A percentile compares a stretch with the other conserved stretches of the same genome.
Conservation (phyloP, 2,329 filamentous ascomycete species). For the Malbranchea zuffiana region DNA sequence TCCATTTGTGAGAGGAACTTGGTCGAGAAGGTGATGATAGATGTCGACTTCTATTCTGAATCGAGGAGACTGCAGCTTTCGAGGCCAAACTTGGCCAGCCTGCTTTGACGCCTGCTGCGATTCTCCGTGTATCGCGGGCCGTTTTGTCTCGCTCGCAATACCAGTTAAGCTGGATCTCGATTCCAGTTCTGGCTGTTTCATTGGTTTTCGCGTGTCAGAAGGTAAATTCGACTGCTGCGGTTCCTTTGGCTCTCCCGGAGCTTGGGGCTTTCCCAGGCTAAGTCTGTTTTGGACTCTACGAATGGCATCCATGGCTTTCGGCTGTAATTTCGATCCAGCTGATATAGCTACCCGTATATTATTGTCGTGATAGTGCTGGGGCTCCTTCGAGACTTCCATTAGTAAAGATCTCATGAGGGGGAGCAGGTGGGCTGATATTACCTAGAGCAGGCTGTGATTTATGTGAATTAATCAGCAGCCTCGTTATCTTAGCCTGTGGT, state of each 20-base stretch:
- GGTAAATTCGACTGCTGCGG: not conserved
- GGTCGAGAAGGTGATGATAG: not conserved
- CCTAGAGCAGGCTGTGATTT: conserved; percentile 1
- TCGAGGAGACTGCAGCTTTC: conserved; percentile 1
- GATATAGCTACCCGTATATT: not conserved
- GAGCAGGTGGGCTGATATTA: conserved; percentile 1
- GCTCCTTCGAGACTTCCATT: not conserved
- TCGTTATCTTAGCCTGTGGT: not conserved
- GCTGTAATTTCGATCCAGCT: not conserved
- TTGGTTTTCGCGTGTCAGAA: not conserved
- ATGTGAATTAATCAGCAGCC: not conserved
- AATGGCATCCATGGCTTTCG: conserved; percentile 1
- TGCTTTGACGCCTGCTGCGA: not conserved
- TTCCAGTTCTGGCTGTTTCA: not conserved
- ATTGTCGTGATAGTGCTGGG: not conserved
- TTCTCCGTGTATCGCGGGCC: not conserved
- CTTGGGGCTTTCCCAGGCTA: not conserved
- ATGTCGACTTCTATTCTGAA: not conserved
- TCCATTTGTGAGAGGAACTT: not conserved
- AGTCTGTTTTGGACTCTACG: conserved; percentile 1
- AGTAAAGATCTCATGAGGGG: not conserved
- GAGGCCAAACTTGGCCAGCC: not conserved
- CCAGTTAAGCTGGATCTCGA: not conserved
- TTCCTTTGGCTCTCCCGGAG: not conserved
- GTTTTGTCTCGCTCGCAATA: conserved; percentile 1